Percentiles rank a stretch among this genome's conserved stretches.
Conservation (phyloP, 495 filamentous ascomycete species). For the Alectoria sarmentosa region DNA sequence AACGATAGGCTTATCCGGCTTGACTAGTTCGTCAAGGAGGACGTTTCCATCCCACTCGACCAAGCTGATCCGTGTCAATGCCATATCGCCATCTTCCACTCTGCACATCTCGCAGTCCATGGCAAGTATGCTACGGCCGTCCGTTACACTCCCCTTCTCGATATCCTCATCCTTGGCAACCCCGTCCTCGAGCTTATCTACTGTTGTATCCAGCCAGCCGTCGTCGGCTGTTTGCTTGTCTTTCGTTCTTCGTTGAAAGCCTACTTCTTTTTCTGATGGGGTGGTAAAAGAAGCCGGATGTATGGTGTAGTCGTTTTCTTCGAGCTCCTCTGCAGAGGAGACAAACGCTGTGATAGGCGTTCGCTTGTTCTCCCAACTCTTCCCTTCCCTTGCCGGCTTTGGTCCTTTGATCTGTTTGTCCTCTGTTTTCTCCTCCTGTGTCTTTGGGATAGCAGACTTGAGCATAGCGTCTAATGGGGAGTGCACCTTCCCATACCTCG, state of each 20-base stretch:
- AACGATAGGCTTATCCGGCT: conserved; percentile 73
- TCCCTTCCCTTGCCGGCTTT: conserved; percentile 49
- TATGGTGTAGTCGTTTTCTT: conserved; percentile 70
- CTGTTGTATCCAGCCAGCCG: conserved; percentile 77
- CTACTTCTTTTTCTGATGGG: conserved; percentile 36
- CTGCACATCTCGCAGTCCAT: conserved; percentile 97
- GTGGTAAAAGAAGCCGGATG: conserved; percentile 61
- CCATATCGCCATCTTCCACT: conserved; percentile 64
- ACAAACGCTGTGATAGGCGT: conserved; percentile 75
- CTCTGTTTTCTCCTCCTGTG: conserved; percentile 49
- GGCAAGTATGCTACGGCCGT: conserved; percentile 70
- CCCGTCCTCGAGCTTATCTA: conserved; percentile 60
- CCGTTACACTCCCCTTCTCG: conserved; percentile 73
- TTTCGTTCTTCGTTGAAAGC: conserved; percentile 40
- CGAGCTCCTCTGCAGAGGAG: conserved; percentile 60
- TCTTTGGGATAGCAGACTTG: conserved; percentile 57
- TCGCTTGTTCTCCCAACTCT: conserved; percentile 56
- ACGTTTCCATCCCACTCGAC: conserved; percentile 78
- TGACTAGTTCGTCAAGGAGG: conserved; percentile 84
- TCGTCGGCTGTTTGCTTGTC: conserved; percentile 43
- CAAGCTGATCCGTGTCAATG: conserved; percentile 81
- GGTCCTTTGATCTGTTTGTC: conserved; percentile 47
- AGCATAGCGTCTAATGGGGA: conserved; percentile 80
- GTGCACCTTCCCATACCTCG: conserved; percentile 66
- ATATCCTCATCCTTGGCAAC: conserved; percentile 60